A percentile compares a stretch with the other conserved stretches of the same genome.
Evolutionary conservation across 2,329 filamentous ascomycete species (phyloP).

Genomic region (Phialophora chinensis): DNA sequence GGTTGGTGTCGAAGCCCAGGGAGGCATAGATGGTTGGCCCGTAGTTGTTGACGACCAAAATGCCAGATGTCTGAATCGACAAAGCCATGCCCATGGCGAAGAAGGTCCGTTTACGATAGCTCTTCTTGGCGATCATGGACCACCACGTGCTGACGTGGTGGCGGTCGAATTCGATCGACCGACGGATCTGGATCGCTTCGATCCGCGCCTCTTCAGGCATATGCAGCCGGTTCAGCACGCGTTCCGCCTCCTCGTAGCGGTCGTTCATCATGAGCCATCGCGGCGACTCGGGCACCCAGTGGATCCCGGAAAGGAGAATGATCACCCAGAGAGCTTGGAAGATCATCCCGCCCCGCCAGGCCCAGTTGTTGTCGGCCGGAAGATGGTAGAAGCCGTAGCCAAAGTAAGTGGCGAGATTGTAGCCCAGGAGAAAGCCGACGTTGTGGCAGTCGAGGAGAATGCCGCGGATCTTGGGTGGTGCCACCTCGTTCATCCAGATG

Average conservation of each 20-base stretch:
- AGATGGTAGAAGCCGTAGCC: conserved; percentile 32
- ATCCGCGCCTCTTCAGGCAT: conserved; percentile 15
- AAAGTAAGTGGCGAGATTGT: conserved; percentile 25
- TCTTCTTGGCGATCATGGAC: conserved; percentile 30
- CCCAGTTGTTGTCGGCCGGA: conserved; percentile 26
- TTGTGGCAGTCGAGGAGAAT: conserved; percentile 28
- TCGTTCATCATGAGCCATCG: conserved; percentile 65
- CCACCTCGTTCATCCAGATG: conserved; percentile 32
- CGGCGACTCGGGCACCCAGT: conserved; percentile 62
- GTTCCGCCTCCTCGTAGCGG: conserved; percentile 57
- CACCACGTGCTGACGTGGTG: conserved; percentile 27
- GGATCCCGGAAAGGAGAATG: conserved; percentile 42
- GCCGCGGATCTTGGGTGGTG: conserved; percentile 21
- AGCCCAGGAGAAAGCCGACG: conserved; percentile 30
- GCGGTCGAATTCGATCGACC: conserved; percentile 16
- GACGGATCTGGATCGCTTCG: conserved; percentile 23
- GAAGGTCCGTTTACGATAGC: conserved; percentile 32
- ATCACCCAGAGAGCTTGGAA: conserved; percentile 25
- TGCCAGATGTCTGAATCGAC: conserved; percentile 47
- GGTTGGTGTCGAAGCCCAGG: conserved; percentile 51
- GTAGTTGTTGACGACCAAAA: conserved; percentile 51
- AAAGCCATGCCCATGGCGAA: conserved; percentile 24
- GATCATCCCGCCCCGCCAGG: conserved; percentile 24
- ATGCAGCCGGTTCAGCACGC: conserved; percentile 39
- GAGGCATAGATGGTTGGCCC: conserved; percentile 53